Percentiles rank a stretch among this genome's conserved stretches.
Evolutionary conservation across 768 basidiomycete species (phyloP).

Genomic region (Tricholoma flavovirens): DNA sequence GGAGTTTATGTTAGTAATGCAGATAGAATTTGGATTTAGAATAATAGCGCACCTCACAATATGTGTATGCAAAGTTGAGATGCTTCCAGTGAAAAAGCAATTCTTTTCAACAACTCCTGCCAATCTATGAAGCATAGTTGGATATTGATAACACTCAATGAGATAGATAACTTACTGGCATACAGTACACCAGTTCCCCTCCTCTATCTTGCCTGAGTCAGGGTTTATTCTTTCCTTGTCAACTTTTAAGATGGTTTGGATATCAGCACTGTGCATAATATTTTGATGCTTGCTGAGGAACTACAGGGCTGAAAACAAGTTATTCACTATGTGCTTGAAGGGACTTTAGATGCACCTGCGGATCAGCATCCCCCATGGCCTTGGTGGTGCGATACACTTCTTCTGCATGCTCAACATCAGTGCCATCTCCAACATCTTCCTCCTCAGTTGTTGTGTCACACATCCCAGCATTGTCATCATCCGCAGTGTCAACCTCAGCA

Average conservation of each 20-base stretch:
- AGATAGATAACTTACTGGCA: background rate
- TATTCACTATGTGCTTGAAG: background rate
- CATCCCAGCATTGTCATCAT: background rate
- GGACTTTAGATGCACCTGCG: background rate
- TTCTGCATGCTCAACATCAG: background rate
- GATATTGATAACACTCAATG: background rate
- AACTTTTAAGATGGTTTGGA: background rate
- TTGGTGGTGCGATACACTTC: background rate
- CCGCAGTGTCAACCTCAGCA: background rate
- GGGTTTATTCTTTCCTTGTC: background rate
- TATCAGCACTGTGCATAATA: background rate
- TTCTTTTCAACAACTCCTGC: background rate
- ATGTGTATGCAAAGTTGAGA: no score
- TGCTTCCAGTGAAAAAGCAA: no score
- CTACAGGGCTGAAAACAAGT: background rate
- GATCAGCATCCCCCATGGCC: background rate
- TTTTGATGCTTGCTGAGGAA: background rate
- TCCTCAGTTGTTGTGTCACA: background rate
- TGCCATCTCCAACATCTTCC: background rate
- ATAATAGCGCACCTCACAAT: no score
- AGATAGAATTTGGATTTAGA: no score
- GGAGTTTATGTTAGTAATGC: no score
- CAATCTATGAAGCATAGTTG: background rate
- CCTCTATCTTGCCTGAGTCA: background rate
- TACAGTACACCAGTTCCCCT: background rate